Percentiles rank a stretch among this genome's conserved stretches.
These are phyloP conservation scores for Elongisporangium prolatum DNA, from an alignment of 352 stramenopile genomes.

Conservation along the genomic window DNA sequence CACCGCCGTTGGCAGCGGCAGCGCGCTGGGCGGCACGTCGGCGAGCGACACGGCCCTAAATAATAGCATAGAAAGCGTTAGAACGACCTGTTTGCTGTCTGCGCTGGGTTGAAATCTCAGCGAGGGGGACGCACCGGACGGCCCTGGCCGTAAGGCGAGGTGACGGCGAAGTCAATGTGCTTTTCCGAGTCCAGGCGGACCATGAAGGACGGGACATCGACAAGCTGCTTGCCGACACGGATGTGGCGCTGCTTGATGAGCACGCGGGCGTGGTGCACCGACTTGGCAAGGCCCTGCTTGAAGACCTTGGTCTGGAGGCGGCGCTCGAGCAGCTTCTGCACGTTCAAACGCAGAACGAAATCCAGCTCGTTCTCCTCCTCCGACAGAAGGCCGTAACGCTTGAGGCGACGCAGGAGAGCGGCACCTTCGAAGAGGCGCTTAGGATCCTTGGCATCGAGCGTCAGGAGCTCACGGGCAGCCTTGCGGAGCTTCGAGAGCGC, in stretches of 20 bases:
- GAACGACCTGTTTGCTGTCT: background rate
- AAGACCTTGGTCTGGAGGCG: slow-evolving; percentile 98
- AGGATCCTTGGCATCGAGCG: slow-evolving; percentile 97
- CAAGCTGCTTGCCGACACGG: slow-evolving; percentile 97
- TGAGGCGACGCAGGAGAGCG: slow-evolving; percentile 96
- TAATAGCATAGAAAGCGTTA: background rate
- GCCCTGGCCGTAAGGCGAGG: slow-evolving; percentile 97
- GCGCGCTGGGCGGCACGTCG: slow-evolving; percentile 92
- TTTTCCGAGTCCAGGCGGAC: slow-evolving; percentile 98
- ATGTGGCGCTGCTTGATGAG: slow-evolving; percentile 99
- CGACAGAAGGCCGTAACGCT: slow-evolving; percentile 94
- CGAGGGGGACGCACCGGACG: slow-evolving; percentile 54
- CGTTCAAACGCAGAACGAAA: slow-evolving; percentile 97
- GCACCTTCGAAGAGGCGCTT: slow-evolving; percentile 99
- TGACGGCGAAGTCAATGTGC: slow-evolving; percentile 99
- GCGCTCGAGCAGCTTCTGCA: slow-evolving; percentile 98
- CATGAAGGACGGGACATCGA: slow-evolving; percentile 99
- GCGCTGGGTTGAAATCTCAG: background rate
- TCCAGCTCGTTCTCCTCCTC: slow-evolving; percentile 99
- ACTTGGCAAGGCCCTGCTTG: slow-evolving; percentile 99
- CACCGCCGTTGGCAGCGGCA: slow-evolving; percentile 82
- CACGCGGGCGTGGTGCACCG: slow-evolving; percentile 98
- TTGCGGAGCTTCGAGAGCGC: slow-evolving; percentile 99
- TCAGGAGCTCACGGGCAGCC: slow-evolving; percentile 96
- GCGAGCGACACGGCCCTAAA: slow-evolving; percentile 92